phyloP scores from a whole-genome alignment of 2,329 filamentous ascomycete species.

The Cercospora canescens region DNA sequence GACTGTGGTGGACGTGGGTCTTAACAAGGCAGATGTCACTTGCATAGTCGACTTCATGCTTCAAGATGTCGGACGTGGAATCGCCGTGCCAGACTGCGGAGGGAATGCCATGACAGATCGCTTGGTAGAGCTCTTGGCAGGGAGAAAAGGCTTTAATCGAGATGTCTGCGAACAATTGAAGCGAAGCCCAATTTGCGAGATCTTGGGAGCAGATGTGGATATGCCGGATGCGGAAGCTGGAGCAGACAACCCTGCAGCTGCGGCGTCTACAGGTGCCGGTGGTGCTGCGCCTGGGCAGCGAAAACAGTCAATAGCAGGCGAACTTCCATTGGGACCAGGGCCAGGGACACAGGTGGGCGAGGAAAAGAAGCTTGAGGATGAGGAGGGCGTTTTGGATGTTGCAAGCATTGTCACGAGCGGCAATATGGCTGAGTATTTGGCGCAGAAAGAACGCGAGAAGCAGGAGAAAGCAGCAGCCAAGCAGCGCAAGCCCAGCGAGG shows the following conservation, averaged over 20 bases:
- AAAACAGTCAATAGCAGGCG: conserved; percentile 43
- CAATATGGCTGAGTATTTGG: conserved; percentile 73
- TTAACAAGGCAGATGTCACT: conserved; percentile 88
- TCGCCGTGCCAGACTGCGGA: conserved; percentile 68
- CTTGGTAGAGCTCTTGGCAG: conserved; percentile 64
- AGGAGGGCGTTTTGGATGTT: conserved; percentile 78
- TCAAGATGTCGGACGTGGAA: conserved; percentile 65
- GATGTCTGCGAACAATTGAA: conserved; percentile 69
- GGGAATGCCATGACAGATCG: conserved; percentile 83
- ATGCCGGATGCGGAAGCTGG: conserved; percentile 52
- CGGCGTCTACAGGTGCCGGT: conserved; percentile 56
- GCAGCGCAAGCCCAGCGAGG: conserved; percentile 50
- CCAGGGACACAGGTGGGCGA: conserved; percentile 57
- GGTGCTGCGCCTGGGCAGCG: conserved; percentile 46
- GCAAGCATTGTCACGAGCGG: conserved; percentile 82
- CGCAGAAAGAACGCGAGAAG: conserved; percentile 81
- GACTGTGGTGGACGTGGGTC: conserved; percentile 88
- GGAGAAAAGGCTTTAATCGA: conserved; percentile 56
- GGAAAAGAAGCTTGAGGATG: conserved; percentile 52
- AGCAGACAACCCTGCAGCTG: conserved; percentile 54
- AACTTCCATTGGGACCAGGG: conserved; percentile 54
- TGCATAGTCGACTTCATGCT: conserved; percentile 82
- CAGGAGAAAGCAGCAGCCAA: conserved; percentile 61
- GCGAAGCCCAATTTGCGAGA: conserved; percentile 62
- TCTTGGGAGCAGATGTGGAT: conserved; percentile 56